Conservation (phyloP, 441 rosid genomes). For the Adansonia gregorii region DNA sequence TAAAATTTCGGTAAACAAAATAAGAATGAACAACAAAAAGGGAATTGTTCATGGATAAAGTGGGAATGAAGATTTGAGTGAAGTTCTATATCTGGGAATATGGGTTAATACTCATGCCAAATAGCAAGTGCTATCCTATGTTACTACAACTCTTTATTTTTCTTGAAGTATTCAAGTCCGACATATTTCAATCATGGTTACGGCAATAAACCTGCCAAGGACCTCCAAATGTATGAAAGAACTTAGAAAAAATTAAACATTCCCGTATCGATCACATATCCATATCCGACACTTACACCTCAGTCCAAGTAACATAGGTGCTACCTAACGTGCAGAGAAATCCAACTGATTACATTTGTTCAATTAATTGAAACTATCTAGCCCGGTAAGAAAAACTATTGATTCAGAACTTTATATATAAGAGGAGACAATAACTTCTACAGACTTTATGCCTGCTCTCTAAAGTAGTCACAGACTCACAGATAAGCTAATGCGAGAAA, state of each 20-base stretch:
- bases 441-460: not conserved
- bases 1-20: not conserved
- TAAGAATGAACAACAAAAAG: not conserved
- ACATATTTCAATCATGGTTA: no score
- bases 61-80: not conserved
- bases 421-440: not conserved
- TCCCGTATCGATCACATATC: no score
- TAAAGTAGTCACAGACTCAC: not conserved
- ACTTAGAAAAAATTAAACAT: no score
- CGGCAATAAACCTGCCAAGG: no score
- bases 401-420: not conserved
- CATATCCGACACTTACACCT: no score
- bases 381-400: not conserved
- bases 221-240: no score
- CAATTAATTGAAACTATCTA: not conserved
- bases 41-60: not conserved
- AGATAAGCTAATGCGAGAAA: not conserved
- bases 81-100: not conserved
- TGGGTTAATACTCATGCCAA: not conserved
- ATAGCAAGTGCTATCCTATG: not conserved
- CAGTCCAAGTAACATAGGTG: no score
- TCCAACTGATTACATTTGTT: not conserved
- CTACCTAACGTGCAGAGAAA: not conserved
- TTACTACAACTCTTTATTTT: not conserved
- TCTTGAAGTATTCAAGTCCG: no score